Evolutionary conservation across 2,329 filamentous ascomycete species (phyloP).

Genomic region (Colletotrichum sp.): DNA sequence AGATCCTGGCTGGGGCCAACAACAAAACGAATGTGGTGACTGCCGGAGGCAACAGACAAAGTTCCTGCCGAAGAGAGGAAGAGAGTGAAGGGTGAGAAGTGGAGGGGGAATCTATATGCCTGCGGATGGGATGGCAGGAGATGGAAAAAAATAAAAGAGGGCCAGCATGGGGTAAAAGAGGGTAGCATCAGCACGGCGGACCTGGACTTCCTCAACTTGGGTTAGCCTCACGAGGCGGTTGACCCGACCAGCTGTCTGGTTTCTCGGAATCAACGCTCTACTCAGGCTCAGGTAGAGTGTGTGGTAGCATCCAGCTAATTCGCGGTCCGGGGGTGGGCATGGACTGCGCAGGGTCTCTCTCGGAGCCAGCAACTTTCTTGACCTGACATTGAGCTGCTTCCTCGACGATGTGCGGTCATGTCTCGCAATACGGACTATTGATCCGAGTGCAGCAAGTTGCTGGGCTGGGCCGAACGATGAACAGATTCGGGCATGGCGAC

Average conservation of each 20-base stretch:
- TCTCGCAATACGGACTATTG: slow-evolving; percentile 19
- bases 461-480: neutral
- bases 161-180: slow-evolving; percentile 16
- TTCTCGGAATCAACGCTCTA: slow-evolving; percentile 12
- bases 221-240: slow-evolving; percentile 17
- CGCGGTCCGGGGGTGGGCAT: slow-evolving; percentile 1
- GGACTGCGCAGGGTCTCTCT: neutral
- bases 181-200: slow-evolving; percentile 10
- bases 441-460: slow-evolving; percentile 2
- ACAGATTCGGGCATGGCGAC: neutral
- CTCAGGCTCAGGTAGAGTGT: slow-evolving; percentile 9
- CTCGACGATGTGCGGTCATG: slow-evolving; percentile 1
- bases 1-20: slow-evolving; percentile 14
- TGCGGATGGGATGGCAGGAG: neutral
- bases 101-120: slow-evolving; percentile 17
- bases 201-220: slow-evolving; percentile 5
- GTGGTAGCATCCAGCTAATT: neutral
- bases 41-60: slow-evolving; percentile 19
- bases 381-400: slow-evolving; percentile 5
- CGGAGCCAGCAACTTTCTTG: neutral
- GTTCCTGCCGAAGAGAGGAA: slow-evolving; percentile 12
- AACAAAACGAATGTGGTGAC: slow-evolving; percentile 22
- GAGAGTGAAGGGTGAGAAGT: slow-evolving; percentile 9
- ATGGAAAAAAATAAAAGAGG: slow-evolving; percentile 10
- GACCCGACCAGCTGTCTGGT: slow-evolving; percentile 10